These are phyloP conservation scores for Vitellaria paradoxa DNA, from an alignment of 179 eudicot genomes.

Conservation along the genomic window DNA sequence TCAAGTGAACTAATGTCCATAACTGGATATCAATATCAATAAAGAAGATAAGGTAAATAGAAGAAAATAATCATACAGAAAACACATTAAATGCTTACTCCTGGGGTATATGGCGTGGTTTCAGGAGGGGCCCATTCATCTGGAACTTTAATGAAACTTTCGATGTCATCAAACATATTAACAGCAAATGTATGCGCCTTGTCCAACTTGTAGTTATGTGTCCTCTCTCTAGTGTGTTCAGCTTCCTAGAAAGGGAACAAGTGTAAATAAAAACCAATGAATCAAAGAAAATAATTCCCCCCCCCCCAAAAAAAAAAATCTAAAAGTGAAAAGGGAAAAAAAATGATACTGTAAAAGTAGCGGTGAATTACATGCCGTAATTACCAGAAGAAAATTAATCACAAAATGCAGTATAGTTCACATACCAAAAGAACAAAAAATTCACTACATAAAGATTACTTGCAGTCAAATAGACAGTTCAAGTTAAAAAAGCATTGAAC, in stretches of 20 bases:
- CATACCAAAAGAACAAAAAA: no score
- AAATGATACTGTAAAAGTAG: no score
- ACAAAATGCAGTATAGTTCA: no score
- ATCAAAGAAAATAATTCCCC: neutral
- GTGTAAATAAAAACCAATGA: neutral
- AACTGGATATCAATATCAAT: no score
- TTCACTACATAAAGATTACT: no score
- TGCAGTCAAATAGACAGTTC: no score
- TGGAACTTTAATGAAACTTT: conserved; percentile 82
- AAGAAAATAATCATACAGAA: neutral
- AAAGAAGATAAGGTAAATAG: neutral
- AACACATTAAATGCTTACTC: conserved; percentile 37
- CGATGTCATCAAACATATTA: conserved; percentile 77
- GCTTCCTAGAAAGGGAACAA: conserved; percentile 58
- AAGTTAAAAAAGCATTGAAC: no score
- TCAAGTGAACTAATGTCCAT: no score
- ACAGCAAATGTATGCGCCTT: conserved; percentile 73
- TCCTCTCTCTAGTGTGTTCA: conserved; percentile 74
- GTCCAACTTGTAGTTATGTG: conserved; percentile 70
- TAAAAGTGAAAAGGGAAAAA: neutral
- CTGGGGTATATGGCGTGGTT: conserved; percentile 67
- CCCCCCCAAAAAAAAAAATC: neutral
- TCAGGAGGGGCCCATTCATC: conserved; percentile 97
- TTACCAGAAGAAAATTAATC: no score
- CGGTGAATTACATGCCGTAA: no score